A percentile compares a stretch with the other conserved stretches of the same genome.
phyloP scores from a whole-genome alignment of 495 filamentous ascomycete species.

The Aspergillus biplanus region DNA sequence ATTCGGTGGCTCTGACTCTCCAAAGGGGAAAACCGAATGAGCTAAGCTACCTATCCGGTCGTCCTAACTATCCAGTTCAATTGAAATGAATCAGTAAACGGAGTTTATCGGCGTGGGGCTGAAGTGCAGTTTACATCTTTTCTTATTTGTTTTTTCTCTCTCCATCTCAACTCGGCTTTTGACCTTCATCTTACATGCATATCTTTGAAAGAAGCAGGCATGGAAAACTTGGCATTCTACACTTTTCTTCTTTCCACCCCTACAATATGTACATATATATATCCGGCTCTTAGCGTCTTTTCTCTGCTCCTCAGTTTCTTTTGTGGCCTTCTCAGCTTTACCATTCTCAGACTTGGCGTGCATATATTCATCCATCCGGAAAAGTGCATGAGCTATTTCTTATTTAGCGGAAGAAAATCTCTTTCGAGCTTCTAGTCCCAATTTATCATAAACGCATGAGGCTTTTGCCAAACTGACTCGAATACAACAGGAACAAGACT shows the following conservation, averaged over 20 bases:
- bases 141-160: conserved; percentile 8
- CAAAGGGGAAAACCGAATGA: conserved; percentile 41
- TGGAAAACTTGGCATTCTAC: not conserved
- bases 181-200: not conserved
- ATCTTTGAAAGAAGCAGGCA: too few species aligned
- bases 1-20: conserved; percentile 20
- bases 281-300: conserved; percentile 2
- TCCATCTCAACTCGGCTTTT: not conserved
- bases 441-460: not conserved
- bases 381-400: not conserved
- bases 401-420: not conserved
- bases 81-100: not conserved
- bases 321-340: not conserved
- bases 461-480: not conserved
- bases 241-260: conserved; percentile 7
- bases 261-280: not conserved
- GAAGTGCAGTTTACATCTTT: not conserved
- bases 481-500: not conserved
- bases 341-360: not conserved
- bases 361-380: not conserved
- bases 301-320: conserved; percentile 4
- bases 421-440: too few species aligned
- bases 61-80: not conserved
- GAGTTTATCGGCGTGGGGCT: not conserved
- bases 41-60: not conserved